Percentiles rank a stretch among this genome's conserved stretches.
Conservation (phyloP, 176 grass and related monocot genomes). For the Bromus sterilis region DNA sequence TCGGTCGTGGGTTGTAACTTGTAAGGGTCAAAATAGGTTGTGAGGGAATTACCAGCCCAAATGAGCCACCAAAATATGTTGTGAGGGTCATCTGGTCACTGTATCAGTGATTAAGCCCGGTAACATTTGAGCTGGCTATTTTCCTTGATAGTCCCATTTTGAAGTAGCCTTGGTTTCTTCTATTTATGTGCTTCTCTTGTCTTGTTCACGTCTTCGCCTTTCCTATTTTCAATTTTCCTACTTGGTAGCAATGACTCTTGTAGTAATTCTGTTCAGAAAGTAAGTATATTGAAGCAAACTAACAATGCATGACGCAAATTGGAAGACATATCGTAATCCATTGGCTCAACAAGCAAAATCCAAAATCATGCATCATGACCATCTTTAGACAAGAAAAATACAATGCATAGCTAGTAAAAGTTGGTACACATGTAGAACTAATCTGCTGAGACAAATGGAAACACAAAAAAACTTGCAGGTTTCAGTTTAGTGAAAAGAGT, state of each 20-base stretch:
- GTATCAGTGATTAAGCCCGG: neutral
- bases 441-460: neutral
- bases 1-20: neutral
- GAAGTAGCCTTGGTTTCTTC: neutral
- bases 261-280: too few relatives aligned
- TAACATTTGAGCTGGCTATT: neutral
- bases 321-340: neutral
- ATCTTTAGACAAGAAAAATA: neutral
- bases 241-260: too few relatives aligned
- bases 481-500: neutral
- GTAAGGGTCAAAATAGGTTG: too few relatives aligned
- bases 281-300: neutral
- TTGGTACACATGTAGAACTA: neutral
- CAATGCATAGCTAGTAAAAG: too few relatives aligned
- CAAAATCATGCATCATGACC: neutral
- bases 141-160: neutral
- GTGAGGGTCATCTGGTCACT: too few relatives aligned
- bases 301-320: neutral
- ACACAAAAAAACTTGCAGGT: neutral
- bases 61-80: neutral
- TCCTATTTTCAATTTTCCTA: too few relatives aligned
- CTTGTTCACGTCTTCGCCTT: neutral
- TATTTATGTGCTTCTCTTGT: neutral
- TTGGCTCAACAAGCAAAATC: neutral
- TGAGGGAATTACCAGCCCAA: too few relatives aligned